Percentiles rank a stretch among this genome's conserved stretches.
These are phyloP conservation scores for Dactylonectria macrodidyma DNA, from an alignment of 2,329 filamentous ascomycete species.

Conservation along the genomic window DNA sequence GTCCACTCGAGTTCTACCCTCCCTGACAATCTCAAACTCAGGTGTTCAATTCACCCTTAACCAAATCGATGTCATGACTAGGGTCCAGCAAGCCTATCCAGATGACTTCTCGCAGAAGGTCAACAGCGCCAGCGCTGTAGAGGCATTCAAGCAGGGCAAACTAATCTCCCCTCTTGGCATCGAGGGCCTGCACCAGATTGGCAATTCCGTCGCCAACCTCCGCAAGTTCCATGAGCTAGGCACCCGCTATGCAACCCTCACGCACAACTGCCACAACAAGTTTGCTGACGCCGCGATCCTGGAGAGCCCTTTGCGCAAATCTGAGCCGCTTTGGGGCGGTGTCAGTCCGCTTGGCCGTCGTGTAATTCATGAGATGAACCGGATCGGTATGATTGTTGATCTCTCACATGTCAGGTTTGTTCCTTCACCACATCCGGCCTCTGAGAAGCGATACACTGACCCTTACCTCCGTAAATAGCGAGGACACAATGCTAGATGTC, in stretches of 20 bases:
- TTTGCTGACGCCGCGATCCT: conserved; percentile 88
- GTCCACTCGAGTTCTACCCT: no score
- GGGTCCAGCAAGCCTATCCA: conserved; percentile 76
- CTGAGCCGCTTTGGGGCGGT: conserved; percentile 77
- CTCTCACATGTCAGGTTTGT: conserved; percentile 76
- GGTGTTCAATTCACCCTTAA: conserved; percentile 78
- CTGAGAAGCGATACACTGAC: conserved; percentile 9
- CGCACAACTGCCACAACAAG: conserved; percentile 93
- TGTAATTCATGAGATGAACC: conserved; percentile 91
- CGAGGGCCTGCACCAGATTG: conserved; percentile 94
- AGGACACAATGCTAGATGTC: conserved; percentile 89
- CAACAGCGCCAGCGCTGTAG: conserved; percentile 73
- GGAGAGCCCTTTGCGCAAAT: conserved; percentile 65
- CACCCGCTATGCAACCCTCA: conserved; percentile 89
- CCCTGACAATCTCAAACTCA: conserved; percentile 43
- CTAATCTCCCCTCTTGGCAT: conserved; percentile 86
- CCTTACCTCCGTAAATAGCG: conserved; percentile 55
- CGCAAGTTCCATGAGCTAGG: conserved; percentile 83
- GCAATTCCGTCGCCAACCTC: conserved; percentile 84
- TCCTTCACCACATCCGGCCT: neutral
- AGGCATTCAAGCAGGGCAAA: conserved; percentile 72
- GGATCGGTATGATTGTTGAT: conserved; percentile 94
- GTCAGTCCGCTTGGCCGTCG: conserved; percentile 78
- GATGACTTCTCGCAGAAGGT: conserved; percentile 76
- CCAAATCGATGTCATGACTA: conserved; percentile 81